phyloP scores from a whole-genome alignment of 768 basidiomycete species.

The Boletus tomentosulus region DNA sequence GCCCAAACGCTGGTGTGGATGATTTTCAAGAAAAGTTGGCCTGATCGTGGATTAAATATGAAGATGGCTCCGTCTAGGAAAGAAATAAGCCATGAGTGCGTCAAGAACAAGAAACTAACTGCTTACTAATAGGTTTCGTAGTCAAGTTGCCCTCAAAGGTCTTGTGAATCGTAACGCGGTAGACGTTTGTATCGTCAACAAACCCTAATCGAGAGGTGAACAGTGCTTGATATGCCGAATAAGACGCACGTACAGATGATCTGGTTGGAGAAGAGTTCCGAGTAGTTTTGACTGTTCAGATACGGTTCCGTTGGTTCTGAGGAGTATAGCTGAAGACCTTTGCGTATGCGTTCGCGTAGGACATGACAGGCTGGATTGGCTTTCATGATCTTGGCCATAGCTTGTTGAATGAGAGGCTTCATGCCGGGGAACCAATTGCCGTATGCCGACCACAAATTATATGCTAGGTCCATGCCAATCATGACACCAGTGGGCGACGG shows the following conservation, averaged over 20 bases:
- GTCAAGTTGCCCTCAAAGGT: slow-evolving; percentile 99
- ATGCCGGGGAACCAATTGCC: slow-evolving; percentile 99
- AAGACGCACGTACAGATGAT: slow-evolving; percentile 70
- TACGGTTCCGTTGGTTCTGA: slow-evolving; percentile 99
- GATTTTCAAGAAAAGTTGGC: slow-evolving; percentile 97
- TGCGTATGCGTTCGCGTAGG: slow-evolving; percentile 95
- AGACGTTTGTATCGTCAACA: slow-evolving; percentile 99
- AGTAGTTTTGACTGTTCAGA: slow-evolving; percentile 97
- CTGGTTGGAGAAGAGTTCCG: slow-evolving; percentile 95
- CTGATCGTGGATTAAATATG: slow-evolving; percentile 99
- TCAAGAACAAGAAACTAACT: not conserved
- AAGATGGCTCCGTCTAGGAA: slow-evolving; percentile 85
- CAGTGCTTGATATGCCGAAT: not conserved
- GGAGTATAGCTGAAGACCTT: slow-evolving; percentile 96
- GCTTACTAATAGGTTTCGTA: slow-evolving; percentile 93
- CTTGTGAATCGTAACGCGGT: slow-evolving; percentile 98
- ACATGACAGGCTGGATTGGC: slow-evolving; percentile 98
- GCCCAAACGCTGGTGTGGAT: slow-evolving; percentile 99
- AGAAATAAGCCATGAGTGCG: not conserved
- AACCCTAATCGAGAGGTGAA: slow-evolving; percentile 61
- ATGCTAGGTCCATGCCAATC: slow-evolving; percentile 98
- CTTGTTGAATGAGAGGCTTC: slow-evolving; percentile 97
- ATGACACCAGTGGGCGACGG: slow-evolving; percentile 98
- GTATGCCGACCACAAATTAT: slow-evolving; percentile 98
- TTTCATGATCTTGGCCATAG: slow-evolving; percentile 99